phyloP scores from a whole-genome alignment of 495 filamentous ascomycete species.

The Xylaria curta region DNA sequence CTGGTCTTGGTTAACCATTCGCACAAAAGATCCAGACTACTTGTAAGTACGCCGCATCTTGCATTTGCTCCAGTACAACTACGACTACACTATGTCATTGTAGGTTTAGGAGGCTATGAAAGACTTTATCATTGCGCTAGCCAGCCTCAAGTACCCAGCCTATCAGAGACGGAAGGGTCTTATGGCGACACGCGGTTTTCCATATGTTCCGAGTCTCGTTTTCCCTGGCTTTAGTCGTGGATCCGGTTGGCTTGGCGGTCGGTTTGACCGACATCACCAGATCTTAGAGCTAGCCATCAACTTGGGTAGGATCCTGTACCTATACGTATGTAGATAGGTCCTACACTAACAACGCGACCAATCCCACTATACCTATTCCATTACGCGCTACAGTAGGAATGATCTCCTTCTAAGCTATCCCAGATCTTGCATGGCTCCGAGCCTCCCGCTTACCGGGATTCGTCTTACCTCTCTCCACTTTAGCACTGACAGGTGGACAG shows the following conservation, averaged over 20 bases:
- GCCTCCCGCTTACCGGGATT: conserved; percentile 28
- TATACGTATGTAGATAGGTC: background rate
- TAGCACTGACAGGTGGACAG: conserved; percentile 19
- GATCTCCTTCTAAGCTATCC: conserved; percentile 13
- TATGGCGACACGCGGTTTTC: background rate
- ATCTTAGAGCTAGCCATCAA: conserved; percentile 13
- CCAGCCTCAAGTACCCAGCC: background rate
- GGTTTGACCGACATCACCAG: conserved; percentile 25
- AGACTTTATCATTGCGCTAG: background rate
- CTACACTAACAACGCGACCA: background rate
- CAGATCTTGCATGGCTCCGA: conserved; percentile 30
- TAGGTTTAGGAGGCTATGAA: background rate
- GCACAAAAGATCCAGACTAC: conserved; percentile 1
- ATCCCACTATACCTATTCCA: background rate
- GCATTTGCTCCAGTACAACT: background rate
- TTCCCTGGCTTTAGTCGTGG: background rate
- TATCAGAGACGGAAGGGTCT: conserved; percentile 2
- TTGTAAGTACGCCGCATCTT: background rate
- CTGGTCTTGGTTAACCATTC: background rate
- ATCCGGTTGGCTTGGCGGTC: background rate
- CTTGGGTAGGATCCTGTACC: conserved; percentile 18
- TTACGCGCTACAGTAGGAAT: conserved; percentile 5
- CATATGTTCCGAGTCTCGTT: background rate
- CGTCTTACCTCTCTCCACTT: conserved; percentile 24
- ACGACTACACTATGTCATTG: background rate